A percentile compares a stretch with the other conserved stretches of the same genome.
Conservation (phyloP, 176 grass and related monocot genomes). For the Triticum monococcum region DNA sequence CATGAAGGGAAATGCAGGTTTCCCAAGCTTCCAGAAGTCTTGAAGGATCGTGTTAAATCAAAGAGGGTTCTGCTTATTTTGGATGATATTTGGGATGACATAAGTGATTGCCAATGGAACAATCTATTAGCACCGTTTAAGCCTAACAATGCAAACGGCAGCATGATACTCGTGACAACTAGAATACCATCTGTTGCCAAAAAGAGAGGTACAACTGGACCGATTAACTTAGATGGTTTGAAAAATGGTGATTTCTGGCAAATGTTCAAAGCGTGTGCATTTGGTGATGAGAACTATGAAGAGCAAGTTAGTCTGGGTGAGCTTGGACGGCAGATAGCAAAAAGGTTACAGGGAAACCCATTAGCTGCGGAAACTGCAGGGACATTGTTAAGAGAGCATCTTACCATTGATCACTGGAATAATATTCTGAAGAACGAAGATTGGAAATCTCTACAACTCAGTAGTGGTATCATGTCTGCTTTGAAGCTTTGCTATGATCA, state of each 20-base stretch:
- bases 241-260: neutral
- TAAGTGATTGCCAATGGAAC: neutral
- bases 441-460: slow-evolving; percentile 19
- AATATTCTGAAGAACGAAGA: slow-evolving; percentile 10
- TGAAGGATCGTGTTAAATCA: neutral
- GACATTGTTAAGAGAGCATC: neutral
- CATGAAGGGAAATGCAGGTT: neutral
- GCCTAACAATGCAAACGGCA: neutral
- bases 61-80: slow-evolving; percentile 23
- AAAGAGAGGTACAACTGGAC: neutral
- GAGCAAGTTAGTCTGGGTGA: neutral
- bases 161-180: slow-evolving; percentile 20
- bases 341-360: slow-evolving; percentile 1
- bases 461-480: slow-evolving; percentile 15
- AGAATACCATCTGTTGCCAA: slow-evolving; percentile 10
- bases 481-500: slow-evolving; percentile 24
- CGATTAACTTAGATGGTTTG: neutral
- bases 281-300: slow-evolving; percentile 21
- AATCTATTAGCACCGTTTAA: neutral
- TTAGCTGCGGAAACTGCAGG: slow-evolving; percentile 37
- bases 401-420: slow-evolving; percentile 17
- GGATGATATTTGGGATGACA: slow-evolving; percentile 31
- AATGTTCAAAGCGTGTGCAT: slow-evolving; percentile 22
- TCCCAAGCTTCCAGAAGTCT: slow-evolving; percentile 10
- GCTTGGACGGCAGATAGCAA: slow-evolving; percentile 4